These are phyloP conservation scores for Entomortierella lignicola DNA, from an alignment of 192 early-diverging fungal genomes.

Conservation along the genomic window DNA sequence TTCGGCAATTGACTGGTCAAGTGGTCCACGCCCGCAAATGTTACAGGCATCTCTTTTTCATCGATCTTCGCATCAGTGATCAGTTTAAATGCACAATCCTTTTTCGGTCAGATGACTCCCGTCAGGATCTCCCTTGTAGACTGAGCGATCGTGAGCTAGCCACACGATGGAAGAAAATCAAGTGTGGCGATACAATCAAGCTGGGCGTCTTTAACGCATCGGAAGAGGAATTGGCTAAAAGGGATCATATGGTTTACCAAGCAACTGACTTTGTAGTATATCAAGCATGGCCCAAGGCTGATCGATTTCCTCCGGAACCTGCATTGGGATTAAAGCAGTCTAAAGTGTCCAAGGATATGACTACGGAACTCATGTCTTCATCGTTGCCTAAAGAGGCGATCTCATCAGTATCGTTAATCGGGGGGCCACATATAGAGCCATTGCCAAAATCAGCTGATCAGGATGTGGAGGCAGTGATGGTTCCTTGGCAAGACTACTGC, in stretches of 20 bases:
- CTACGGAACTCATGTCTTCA: neutral
- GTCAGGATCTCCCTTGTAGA: conserved; percentile 2
- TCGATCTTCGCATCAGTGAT: conserved; percentile 40
- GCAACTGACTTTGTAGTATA: conserved; percentile 27
- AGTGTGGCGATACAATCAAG: conserved; percentile 24
- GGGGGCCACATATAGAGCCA: neutral
- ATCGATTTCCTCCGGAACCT: conserved; percentile 37
- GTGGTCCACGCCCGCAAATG: conserved; percentile 49
- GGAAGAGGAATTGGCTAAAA: conserved; percentile 13
- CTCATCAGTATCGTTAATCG: neutral
- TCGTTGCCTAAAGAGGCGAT: too few species aligned
- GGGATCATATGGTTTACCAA: conserved; percentile 41
- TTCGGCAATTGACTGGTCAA: conserved; percentile 19
- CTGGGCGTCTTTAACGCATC: conserved; percentile 24
- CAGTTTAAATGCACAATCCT: conserved; percentile 47
- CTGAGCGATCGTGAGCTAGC: conserved; percentile 21
- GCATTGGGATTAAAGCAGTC: conserved; percentile 31
- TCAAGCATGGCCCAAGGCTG: conserved; percentile 30
- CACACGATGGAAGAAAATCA: conserved; percentile 27
- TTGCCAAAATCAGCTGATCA: neutral
- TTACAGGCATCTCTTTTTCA: conserved; percentile 41
- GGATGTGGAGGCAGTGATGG: neutral
- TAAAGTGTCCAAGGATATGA: neutral
- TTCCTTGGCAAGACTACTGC: conserved; percentile 39
- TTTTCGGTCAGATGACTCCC: conserved; percentile 58